Evolutionary conservation across 1,139 yeast genomes (phyloP).

Genomic region (Saccharomycopsis hybrid): DNA sequence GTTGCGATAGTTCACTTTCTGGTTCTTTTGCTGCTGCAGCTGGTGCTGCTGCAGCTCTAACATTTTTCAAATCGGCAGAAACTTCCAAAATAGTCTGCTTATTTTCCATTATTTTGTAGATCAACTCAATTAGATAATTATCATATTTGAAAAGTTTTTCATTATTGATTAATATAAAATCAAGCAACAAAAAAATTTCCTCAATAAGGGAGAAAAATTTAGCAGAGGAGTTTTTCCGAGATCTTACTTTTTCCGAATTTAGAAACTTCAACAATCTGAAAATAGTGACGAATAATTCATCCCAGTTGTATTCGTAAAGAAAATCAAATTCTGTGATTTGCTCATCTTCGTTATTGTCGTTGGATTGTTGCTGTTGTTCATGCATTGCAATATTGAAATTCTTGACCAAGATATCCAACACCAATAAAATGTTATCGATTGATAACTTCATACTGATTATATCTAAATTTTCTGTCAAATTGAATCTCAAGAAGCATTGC

Average conservation of each 20-base stretch:
- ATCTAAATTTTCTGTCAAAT: conserved; percentile 17
- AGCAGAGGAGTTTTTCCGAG: conserved; percentile 1
- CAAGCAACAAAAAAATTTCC: conserved; percentile 13
- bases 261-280: conserved; percentile 17
- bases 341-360: background rate
- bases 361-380: background rate
- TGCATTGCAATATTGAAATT: too few species aligned
- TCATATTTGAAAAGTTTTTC: conserved; percentile 17
- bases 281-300: conserved; percentile 15
- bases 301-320: conserved; percentile 21
- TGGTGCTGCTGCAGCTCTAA: too few species aligned
- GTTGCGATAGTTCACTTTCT: too few species aligned
- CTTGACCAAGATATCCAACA: conserved; percentile 5
- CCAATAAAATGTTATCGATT: conserved; percentile 9
- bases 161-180: conserved; percentile 10
- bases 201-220: conserved; percentile 15
- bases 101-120: conserved; percentile 18
- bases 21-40: too few species aligned
- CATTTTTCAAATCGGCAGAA: conserved; percentile 1
- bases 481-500: conserved; percentile 19
- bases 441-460: conserved; percentile 18
- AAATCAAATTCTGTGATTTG: conserved; percentile 1
- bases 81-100: conserved; percentile 4
- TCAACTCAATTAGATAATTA: conserved; percentile 17
- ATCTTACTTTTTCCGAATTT: conserved; percentile 13